phyloP scores from a whole-genome alignment of 2,329 filamentous ascomycete genomes.

The Hypoxylon sp. region DNA sequence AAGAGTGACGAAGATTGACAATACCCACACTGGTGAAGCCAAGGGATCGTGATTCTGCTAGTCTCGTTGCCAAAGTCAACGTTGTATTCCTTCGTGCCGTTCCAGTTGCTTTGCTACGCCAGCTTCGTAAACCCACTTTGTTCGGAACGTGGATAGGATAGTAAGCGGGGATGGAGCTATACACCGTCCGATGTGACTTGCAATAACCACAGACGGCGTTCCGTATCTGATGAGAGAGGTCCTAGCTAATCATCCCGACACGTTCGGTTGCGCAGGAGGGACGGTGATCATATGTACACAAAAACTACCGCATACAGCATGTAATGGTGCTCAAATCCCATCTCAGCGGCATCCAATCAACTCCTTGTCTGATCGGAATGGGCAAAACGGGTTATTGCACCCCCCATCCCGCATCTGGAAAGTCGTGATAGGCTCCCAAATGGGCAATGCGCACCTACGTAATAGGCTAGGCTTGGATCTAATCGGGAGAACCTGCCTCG shows the following conservation, averaged over 20 bases:
- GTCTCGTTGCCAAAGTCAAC: conserved; percentile 39
- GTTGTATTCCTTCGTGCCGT: conserved; percentile 43
- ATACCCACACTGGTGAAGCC: conserved; percentile 38
- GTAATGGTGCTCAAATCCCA: conserved; percentile 42
- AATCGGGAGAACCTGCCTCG: conserved; percentile 35
- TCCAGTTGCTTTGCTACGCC: conserved; percentile 40
- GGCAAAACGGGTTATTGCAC: conserved; percentile 25
- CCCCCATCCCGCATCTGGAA: conserved; percentile 31
- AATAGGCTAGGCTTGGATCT: conserved; percentile 39
- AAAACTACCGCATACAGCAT: conserved; percentile 36
- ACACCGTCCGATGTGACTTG: conserved; percentile 35
- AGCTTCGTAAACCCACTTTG: conserved; percentile 39
- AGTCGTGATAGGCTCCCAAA: conserved; percentile 38
- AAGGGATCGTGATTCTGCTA: conserved; percentile 35
- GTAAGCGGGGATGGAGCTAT: conserved; percentile 41
- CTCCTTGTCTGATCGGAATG: conserved; percentile 33
- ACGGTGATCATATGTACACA: conserved; percentile 36
- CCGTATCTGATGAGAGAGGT: conserved; percentile 31
- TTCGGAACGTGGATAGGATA: conserved; percentile 40
- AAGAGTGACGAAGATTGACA: conserved; percentile 21
- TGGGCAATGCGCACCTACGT: conserved; percentile 33
- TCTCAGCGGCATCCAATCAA: conserved; percentile 46
- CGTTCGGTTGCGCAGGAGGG: conserved; percentile 23
- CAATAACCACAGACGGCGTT: conserved; percentile 21
- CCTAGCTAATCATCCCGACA: conserved; percentile 35